These are phyloP conservation scores for Hypericum androsaemum DNA, from an alignment of 345 rosid genomes.

Conservation along the genomic window DNA sequence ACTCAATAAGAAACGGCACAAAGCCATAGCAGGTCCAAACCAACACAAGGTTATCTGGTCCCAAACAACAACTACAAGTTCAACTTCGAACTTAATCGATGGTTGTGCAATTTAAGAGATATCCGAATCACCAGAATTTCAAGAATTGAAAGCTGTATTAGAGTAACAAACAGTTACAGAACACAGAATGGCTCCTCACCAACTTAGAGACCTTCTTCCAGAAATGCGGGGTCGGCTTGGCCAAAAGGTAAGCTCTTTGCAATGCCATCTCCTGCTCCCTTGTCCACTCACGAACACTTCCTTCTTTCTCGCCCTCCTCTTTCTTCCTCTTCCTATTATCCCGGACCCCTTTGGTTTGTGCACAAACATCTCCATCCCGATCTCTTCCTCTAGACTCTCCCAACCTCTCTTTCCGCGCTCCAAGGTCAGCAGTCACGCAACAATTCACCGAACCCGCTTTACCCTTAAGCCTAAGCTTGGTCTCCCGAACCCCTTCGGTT, in stretches of 20 bases:
- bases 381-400: background rate
- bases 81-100: too few species aligned
- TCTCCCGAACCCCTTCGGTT: background rate
- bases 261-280: slow-evolving; percentile 56
- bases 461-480: too few species aligned
- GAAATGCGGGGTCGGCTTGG: slow-evolving; percentile 64
- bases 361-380: background rate
- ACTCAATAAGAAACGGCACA: too few species aligned
- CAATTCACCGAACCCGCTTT: too few species aligned
- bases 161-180: background rate
- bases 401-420: background rate
- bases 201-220: slow-evolving; percentile 74
- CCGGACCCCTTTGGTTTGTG: background rate
- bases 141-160: background rate
- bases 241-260: slow-evolving; percentile 61
- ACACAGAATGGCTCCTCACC: slow-evolving; percentile 25
- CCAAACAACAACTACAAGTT: too few species aligned
- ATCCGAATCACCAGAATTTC: too few species aligned
- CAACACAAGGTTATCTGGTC: too few species aligned
- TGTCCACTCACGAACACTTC: slow-evolving; percentile 43
- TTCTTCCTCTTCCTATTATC: background rate
- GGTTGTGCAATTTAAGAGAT: too few species aligned
- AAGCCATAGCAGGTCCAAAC: too few species aligned
- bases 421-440: background rate
- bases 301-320: background rate